Conservation (phyloP, 2,329 filamentous ascomycete genomes). For the Aspergillus sp. region DNA sequence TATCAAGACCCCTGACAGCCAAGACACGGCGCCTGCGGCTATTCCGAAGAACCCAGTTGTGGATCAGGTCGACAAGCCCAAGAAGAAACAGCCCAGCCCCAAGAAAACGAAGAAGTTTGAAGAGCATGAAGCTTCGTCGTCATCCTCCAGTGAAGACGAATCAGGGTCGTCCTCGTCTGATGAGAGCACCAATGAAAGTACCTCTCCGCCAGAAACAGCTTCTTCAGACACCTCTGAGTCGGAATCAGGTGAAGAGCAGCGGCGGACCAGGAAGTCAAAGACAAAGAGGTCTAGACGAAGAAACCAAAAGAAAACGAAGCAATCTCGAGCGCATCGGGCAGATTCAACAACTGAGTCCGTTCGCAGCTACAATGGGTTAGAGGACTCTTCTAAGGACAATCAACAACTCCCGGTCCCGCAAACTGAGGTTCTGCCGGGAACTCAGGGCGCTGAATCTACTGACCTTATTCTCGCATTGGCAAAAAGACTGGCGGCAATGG, state of each 20-base stretch:
- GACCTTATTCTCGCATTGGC: slow-evolving; percentile 16
- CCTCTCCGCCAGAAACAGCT: slow-evolving; percentile 7
- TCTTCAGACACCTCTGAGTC: slow-evolving; percentile 14
- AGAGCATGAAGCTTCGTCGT: slow-evolving; percentile 13
- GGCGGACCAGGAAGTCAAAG: slow-evolving; percentile 34
- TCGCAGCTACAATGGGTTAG: slow-evolving; percentile 17
- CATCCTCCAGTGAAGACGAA: slow-evolving; percentile 16
- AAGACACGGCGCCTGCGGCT: slow-evolving; percentile 14
- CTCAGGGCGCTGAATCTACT: slow-evolving; percentile 14
- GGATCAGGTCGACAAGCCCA: slow-evolving; percentile 21
- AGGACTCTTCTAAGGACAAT: slow-evolving; percentile 24
- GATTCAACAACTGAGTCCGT: slow-evolving; percentile 23
- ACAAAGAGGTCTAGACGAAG: slow-evolving; percentile 24
- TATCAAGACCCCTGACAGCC: slow-evolving; percentile 16
- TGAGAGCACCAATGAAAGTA: slow-evolving; percentile 15
- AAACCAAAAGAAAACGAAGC: slow-evolving; percentile 27
- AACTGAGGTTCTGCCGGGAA: too few species aligned
- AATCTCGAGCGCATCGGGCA: slow-evolving; percentile 26
- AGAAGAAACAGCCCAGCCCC: slow-evolving; percentile 15
- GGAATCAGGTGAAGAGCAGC: slow-evolving; percentile 19
- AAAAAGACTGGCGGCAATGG: slow-evolving; percentile 16
- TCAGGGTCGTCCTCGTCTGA: slow-evolving; percentile 15
- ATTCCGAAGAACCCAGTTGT: slow-evolving; percentile 19
- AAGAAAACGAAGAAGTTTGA: slow-evolving; percentile 17
- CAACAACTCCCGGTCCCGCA: slow-evolving; percentile 11